Percentiles rank a stretch among this genome's conserved stretches.
phyloP scores from a whole-genome alignment of 2,329 filamentous ascomycete genomes.

The Sarocladium brachiariae region DNA sequence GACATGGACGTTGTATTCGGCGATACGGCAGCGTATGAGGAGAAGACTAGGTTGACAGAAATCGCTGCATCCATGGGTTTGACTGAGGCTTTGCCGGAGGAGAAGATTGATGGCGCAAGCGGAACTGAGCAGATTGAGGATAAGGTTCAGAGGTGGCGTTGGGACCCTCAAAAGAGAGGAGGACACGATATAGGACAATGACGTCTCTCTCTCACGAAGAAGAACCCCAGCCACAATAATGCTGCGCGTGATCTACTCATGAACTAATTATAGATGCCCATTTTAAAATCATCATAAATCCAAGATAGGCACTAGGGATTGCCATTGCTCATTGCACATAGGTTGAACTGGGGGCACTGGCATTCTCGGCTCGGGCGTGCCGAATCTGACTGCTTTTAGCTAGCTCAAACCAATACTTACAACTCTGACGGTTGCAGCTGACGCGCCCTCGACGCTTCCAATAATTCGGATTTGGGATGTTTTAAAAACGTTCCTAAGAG shows the following conservation, averaged over 20 bases:
- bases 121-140: slow-evolving; percentile 6
- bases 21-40: slow-evolving; percentile 28
- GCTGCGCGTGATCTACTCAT: too few relatives aligned
- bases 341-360: neutral
- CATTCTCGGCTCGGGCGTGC: slow-evolving; percentile 3
- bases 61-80: slow-evolving; percentile 22
- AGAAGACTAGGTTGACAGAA: slow-evolving; percentile 21
- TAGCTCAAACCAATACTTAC: neutral
- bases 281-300: neutral
- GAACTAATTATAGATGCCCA: too few relatives aligned
- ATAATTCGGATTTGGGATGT: neutral
- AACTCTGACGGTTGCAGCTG: slow-evolving; percentile 1
- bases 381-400: neutral
- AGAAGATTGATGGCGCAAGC: slow-evolving; percentile 14
- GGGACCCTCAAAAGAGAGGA: neutral
- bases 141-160: neutral
- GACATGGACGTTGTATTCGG: slow-evolving; percentile 47
- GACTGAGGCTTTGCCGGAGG: slow-evolving; percentile 15
- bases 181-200: neutral
- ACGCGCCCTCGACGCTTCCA: neutral
- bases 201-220: neutral
- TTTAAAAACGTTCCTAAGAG: too few relatives aligned
- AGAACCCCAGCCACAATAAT: neutral
- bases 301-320: neutral
- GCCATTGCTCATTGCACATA: too few relatives aligned